A percentile compares a stretch with the other conserved stretches of the same genome.
These are phyloP conservation scores for Solanum paucissectum DNA, from an alignment of 257 asterid species.

Conservation along the genomic window DNA sequence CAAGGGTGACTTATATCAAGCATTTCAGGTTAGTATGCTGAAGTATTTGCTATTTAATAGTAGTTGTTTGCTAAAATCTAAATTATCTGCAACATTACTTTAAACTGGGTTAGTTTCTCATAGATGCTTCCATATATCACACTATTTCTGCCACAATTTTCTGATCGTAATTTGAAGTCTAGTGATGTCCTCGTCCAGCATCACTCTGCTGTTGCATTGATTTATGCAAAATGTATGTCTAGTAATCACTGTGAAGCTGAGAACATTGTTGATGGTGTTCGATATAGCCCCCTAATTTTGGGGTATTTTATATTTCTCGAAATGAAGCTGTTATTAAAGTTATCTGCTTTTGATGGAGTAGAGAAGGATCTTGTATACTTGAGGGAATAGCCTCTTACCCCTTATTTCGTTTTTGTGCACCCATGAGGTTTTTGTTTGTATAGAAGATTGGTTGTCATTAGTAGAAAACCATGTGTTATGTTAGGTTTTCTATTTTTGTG, in stretches of 20 bases:
- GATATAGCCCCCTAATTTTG: background rate
- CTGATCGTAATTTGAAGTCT: background rate
- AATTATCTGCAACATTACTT: background rate
- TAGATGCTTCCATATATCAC: background rate
- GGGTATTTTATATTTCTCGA: background rate
- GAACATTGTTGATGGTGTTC: background rate
- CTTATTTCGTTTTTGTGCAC: background rate
- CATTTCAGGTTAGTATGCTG: slow-evolving; percentile 68
- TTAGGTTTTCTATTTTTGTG: background rate
- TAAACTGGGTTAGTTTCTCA: background rate
- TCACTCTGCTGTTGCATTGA: background rate
- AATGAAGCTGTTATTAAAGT: background rate
- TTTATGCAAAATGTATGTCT: background rate
- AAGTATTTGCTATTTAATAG: background rate
- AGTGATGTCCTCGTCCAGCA: background rate
- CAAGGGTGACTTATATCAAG: slow-evolving; percentile 81
- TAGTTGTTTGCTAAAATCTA: background rate
- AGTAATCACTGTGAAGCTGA: background rate
- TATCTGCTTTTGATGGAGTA: background rate
- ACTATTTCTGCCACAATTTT: background rate
- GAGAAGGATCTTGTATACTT: background rate
- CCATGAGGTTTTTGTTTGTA: background rate
- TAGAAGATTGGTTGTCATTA: background rate
- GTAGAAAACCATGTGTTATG: background rate
- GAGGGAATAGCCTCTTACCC: background rate